Conservation (phyloP, 2,329 filamentous ascomycete species). For the Lasiodiplodia gonubiensis region DNA sequence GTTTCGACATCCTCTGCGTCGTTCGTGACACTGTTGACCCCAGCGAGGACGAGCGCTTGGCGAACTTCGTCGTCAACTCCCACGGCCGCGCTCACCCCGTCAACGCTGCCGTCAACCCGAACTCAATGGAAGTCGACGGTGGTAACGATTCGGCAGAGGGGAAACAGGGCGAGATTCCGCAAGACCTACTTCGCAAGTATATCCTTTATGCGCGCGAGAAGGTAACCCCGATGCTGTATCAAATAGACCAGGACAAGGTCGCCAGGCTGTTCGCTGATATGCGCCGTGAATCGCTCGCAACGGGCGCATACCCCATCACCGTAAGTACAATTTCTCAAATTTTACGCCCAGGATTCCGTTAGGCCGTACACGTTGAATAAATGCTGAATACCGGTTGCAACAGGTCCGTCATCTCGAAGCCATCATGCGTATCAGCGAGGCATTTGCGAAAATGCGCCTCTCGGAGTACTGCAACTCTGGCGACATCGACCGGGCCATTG, state of each 20-base stretch:
- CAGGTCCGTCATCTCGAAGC: conserved; percentile 96
- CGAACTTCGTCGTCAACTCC: conserved; percentile 92
- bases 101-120: conserved; percentile 43
- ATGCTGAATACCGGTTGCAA: conserved; percentile 1
- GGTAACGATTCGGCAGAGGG: conserved; percentile 56
- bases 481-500: conserved; percentile 96
- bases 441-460: conserved; percentile 98
- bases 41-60: conserved; percentile 86
- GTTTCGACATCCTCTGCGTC: conserved; percentile 97
- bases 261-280: conserved; percentile 94
- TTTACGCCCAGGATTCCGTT: neutral
- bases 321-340: conserved; percentile 60
- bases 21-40: conserved; percentile 96
- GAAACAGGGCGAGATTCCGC: conserved; percentile 76
- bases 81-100: conserved; percentile 86
- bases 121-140: conserved; percentile 68
- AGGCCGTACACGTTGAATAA: neutral
- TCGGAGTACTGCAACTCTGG: conserved; percentile 89
- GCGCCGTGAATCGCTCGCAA: conserved; percentile 88
- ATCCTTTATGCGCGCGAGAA: conserved; percentile 93
- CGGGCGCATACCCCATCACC: conserved; percentile 96
- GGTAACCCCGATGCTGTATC: conserved; percentile 89
- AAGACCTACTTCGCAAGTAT: conserved; percentile 92
- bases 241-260: conserved; percentile 98
- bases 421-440: conserved; percentile 90